Evolutionary conservation across 306 rosid genomes (phyloP).

Genomic region (Potentilla sterilis): DNA sequence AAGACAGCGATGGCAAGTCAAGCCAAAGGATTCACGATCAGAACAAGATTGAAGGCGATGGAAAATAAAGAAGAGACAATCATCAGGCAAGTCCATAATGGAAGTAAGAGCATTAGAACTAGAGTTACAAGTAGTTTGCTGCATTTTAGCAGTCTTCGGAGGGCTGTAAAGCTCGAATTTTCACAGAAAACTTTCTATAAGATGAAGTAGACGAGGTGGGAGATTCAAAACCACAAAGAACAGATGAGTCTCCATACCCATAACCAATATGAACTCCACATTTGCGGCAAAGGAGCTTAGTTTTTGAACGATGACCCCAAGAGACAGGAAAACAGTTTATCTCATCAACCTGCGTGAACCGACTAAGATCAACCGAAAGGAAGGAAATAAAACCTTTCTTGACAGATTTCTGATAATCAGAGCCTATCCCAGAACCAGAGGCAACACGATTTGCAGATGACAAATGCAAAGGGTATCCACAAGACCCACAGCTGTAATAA

Average conservation of each 20-base stretch:
- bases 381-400: constrained; percentile 55
- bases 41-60: constrained; percentile 37
- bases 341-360: constrained; percentile 66
- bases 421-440: constrained; percentile 51
- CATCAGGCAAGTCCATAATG: constrained; percentile 57
- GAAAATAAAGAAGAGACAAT: constrained; percentile 53
- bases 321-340: constrained; percentile 48
- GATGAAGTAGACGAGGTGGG: constrained; percentile 41
- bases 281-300: constrained; percentile 56
- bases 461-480: constrained; percentile 66
- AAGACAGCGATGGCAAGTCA: constrained; percentile 60
- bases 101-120: constrained; percentile 33
- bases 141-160: constrained; percentile 59
- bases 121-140: constrained; percentile 30
- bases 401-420: constrained; percentile 46
- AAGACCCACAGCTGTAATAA: constrained; percentile 62
- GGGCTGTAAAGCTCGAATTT: constrained; percentile 53
- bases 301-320: constrained; percentile 48
- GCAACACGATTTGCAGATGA: constrained; percentile 56
- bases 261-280: constrained; percentile 65
- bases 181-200: constrained; percentile 43
- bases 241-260: constrained; percentile 48
- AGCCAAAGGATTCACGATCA: constrained; percentile 63
- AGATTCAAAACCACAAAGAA: constrained; percentile 50
- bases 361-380: constrained; percentile 54